These are phyloP conservation scores for Curvularia lunata DNA, from an alignment of 2,329 filamentous ascomycete genomes.

Conservation along the genomic window DNA sequence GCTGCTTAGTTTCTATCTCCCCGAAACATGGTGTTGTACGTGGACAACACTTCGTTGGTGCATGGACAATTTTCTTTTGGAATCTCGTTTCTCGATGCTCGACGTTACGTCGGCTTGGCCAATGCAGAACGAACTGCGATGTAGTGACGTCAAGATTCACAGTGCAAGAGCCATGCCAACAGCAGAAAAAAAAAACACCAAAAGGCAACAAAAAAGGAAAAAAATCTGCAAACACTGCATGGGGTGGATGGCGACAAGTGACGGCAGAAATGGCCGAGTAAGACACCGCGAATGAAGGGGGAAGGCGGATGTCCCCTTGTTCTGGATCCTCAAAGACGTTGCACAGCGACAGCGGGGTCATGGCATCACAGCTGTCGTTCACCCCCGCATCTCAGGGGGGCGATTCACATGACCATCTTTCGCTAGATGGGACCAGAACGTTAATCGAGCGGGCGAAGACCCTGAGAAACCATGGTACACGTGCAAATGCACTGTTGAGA, in stretches of 20 bases:
- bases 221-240: background rate
- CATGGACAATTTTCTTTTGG: background rate
- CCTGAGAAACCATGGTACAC: slow-evolving; percentile 15
- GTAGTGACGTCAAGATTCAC: background rate
- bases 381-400: background rate
- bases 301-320: background rate
- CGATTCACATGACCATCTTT: background rate
- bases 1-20: background rate
- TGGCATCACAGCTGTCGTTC: background rate
- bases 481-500: slow-evolving; percentile 2
- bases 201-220: background rate
- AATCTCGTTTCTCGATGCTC: background rate
- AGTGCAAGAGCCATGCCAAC: background rate
- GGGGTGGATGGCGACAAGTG: background rate
- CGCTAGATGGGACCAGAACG: background rate
- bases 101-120: background rate
- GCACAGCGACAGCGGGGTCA: background rate
- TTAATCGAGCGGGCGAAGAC: slow-evolving; percentile 8
- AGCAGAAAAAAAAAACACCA: background rate
- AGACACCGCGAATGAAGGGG: background rate
- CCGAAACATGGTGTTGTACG: too few relatives aligned
- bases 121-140: background rate
- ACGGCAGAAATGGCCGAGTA: background rate
- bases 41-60: background rate
- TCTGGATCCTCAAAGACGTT: background rate